Evolutionary conservation across 257 asterid genomes (phyloP), one percentile per base, ranked within the genome.

Genomic region (Solanum microdontum): DNA sequence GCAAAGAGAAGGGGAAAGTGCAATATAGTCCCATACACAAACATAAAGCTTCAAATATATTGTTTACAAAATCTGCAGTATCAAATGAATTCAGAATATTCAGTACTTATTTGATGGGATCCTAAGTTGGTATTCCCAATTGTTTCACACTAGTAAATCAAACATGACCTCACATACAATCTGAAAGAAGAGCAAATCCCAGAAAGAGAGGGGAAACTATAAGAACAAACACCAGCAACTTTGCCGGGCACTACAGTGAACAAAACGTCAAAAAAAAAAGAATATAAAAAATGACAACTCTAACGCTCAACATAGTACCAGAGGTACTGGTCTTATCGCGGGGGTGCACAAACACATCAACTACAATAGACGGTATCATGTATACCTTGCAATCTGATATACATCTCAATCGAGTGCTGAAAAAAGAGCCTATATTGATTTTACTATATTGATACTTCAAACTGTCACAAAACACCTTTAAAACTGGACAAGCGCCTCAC

Each of bases 321-420:
- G 94, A 70, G 89, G 90, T 89, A 91, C 90, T 40, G 87, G 87
- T 85, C 91, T 89, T 74, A 92, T 90, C 62, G 92, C 88, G 90
- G 93, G 86, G 93, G 87, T 89, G 91, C 94, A 88, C 92, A 89
- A 39, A 91, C 89, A 89, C 90, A 89, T 90, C 86, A 90, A 88
- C 94, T 90, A 89, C 91, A 91, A 86, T 86, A 91, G 93, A 92
- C 89, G 94, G 84, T 79, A 79, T 43, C 66, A 79, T 86, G 91
- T 90, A 91, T 94, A 90, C 92, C 93, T 93, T 92, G 93, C 93
- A 90, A 89, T 87, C 93, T 92, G 92, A 93, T 92, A 87, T 92
- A 91, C 95, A 90, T 90, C 98, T 93, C 94, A 89, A 92, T 87
- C 89, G 68, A 92, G 90, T 89, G 91, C 91, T 84, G 90, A 92